Evolutionary conservation across 495 filamentous ascomycete species (phyloP), one percentile per base, ranked within the genome.

Genomic region (Penicillium manginii): DNA sequence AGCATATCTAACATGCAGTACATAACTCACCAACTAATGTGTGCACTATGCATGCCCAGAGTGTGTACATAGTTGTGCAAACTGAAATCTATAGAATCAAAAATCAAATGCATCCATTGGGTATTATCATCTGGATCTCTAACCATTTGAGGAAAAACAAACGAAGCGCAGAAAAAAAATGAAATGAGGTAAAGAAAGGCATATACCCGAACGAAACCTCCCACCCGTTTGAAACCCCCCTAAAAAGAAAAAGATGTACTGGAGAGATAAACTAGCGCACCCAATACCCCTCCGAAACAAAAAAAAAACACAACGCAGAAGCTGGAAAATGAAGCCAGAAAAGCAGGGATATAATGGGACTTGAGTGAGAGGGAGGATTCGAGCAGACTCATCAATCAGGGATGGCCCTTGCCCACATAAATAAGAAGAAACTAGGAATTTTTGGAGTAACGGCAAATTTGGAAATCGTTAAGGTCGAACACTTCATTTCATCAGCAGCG

Each of bases 341-440:
- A 62, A 56, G 33, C 56, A 29, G 50, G 66, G 61, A 69, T 69
- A 69, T 69, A 66, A 56, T 43, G 48, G 59, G 61, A 64, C 59
- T 54, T 29, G 26, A 5, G 54, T 50, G 39, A 47, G 50, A 48
- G 52, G 46, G 21, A 22, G 11, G 18, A 14, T 8, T 22, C 2
- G 45, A 15, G 10, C 18, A 29, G 26, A 29, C 6, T 29, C 26
- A 29, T 29, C 26, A 8, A 29, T 29, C 26, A 8, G 26, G 26
- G 26, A 26, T 26, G 26, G 26, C 2, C 26, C 18, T 19, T 29
- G 9, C 19, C 10, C 48, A 56, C 26, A 48, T 17, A 18, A 35
- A 52, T 31, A 37, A 47, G 32, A 45, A 50, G 33, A 26, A 56
- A 40, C 53, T 49, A 49, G 54, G 47, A 60, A 54, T 37, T 23